Evolutionary conservation across 768 basidiomycete species (phyloP).

Genomic region (Auricularia cornea): DNA sequence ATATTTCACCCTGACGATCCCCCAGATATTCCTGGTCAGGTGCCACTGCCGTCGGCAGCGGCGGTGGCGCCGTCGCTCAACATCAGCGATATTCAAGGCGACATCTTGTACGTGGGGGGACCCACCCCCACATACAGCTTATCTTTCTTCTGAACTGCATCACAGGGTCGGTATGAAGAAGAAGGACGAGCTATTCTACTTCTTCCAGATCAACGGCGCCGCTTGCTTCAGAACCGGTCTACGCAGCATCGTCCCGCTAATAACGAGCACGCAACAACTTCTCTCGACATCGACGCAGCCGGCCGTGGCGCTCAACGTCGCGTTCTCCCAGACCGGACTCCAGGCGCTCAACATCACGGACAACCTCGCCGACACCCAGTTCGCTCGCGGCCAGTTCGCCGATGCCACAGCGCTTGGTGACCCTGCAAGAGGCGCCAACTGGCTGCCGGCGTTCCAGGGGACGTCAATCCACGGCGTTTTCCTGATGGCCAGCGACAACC

Average conservation of each 20-base stretch:
- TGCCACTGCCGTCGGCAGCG: not conserved
- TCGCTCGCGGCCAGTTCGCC: slow-evolving; percentile 15
- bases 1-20: too few relatives aligned
- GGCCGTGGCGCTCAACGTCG: slow-evolving; percentile 14
- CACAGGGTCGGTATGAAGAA: slow-evolving; percentile 19
- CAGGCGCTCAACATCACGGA: slow-evolving; percentile 12
- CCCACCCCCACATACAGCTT: not conserved
- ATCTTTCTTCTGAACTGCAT: not conserved
- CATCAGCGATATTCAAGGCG: slow-evolving; percentile 10
- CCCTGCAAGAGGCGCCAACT: slow-evolving; percentile 25
- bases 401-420: slow-evolving; percentile 34
- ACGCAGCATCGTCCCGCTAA: slow-evolving; percentile 1
- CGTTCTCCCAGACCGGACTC: slow-evolving; percentile 14
- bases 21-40: not conserved
- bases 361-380: slow-evolving; percentile 12
- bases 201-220: slow-evolving; percentile 18
- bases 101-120: slow-evolving; percentile 7
- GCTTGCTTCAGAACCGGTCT: slow-evolving; percentile 11
- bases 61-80: slow-evolving; percentile 3
- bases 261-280: slow-evolving; percentile 5
- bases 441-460: slow-evolving; percentile 38
- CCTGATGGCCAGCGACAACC: slow-evolving; percentile 40
- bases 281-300: slow-evolving; percentile 9
- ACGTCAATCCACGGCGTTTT: slow-evolving; percentile 42
- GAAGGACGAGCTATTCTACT: slow-evolving; percentile 12